phyloP scores from a whole-genome alignment of 371 early-diverging fungal species.

The Smittium culicis region DNA sequence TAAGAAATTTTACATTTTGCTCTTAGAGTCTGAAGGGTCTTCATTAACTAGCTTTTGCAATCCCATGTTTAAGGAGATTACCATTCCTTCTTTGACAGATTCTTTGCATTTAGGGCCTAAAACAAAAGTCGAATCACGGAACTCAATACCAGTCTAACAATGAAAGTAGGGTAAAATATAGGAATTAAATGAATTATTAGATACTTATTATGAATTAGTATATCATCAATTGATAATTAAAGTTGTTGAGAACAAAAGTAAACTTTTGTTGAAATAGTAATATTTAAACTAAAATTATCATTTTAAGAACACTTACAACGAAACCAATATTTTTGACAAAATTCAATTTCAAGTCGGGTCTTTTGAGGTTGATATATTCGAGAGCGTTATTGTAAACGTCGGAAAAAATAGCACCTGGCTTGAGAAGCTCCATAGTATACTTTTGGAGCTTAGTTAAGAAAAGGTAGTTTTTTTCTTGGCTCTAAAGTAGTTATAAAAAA shows the following conservation, averaged over 20 bases:
- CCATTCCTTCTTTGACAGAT: conserved; percentile 66
- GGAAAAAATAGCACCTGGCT: conserved; percentile 59
- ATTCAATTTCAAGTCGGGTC: conserved; percentile 70
- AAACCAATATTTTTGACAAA: conserved; percentile 83
- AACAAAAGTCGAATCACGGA: conserved; percentile 66
- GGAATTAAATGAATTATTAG: no score
- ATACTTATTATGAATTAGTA: no score
- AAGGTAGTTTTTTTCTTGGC: conserved; percentile 81
- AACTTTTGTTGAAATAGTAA: no score
- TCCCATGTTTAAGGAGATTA: conserved; percentile 67
- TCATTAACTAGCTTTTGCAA: conserved; percentile 71
- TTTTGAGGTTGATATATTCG: conserved; percentile 49
- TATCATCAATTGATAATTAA: no score
- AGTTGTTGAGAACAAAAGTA: no score
- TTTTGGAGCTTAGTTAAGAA: conserved; percentile 73
- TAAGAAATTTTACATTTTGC: conserved; percentile 29
- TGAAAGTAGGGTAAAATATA: no score
- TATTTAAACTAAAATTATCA: background rate
- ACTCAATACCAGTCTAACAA: conserved; percentile 83
- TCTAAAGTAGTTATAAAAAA: conserved; percentile 35
- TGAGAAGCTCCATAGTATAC: conserved; percentile 49
- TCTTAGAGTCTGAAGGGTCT: conserved; percentile 45
- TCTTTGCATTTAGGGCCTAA: conserved; percentile 54
- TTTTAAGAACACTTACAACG: conserved; percentile 24
- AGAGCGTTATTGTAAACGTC: conserved; percentile 62